These are phyloP conservation scores for Vicia faba DNA, from an alignment of 306 rosid species.

Conservation along the genomic window DNA sequence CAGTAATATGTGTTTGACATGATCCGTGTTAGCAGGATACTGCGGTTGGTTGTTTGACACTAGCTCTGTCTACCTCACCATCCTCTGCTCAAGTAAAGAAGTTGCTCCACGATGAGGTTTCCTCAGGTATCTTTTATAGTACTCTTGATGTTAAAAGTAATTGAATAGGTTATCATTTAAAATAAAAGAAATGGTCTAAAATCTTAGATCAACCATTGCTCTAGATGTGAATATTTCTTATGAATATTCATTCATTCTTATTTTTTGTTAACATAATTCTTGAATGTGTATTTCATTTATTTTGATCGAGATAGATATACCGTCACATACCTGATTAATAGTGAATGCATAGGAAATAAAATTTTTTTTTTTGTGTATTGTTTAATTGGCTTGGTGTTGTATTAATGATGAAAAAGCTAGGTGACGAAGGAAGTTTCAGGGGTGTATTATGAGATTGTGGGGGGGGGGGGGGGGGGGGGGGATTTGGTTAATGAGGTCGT, in stretches of 20 bases:
- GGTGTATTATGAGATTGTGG: background rate
- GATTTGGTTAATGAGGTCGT: background rate
- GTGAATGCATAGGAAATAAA: background rate
- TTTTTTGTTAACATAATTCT: background rate
- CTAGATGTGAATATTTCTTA: slow-evolving; percentile 10
- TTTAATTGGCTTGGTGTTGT: background rate
- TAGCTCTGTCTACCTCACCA: slow-evolving; percentile 70
- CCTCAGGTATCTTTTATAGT: slow-evolving; percentile 52
- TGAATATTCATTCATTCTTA: slow-evolving; percentile 27
- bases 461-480: no score
- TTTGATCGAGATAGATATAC: background rate
- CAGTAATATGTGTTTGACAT: slow-evolving; percentile 25
- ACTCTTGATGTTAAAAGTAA: slow-evolving; percentile 17
- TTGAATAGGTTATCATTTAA: slow-evolving; percentile 10
- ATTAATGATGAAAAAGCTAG: background rate
- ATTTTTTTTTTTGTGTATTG: background rate
- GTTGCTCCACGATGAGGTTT: slow-evolving; percentile 65
- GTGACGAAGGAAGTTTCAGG: background rate
- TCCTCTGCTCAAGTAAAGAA: slow-evolving; percentile 64
- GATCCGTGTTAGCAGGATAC: slow-evolving; percentile 56
- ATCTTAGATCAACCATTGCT: background rate
- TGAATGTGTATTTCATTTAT: slow-evolving; percentile 19
- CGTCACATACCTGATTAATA: slow-evolving; percentile 3
- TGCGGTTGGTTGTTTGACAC: slow-evolving; percentile 78
- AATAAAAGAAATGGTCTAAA: background rate